These are phyloP conservation scores for Colletotrichum chlorophyti DNA, from an alignment of 2,329 filamentous ascomycete genomes.

Conservation along the genomic window DNA sequence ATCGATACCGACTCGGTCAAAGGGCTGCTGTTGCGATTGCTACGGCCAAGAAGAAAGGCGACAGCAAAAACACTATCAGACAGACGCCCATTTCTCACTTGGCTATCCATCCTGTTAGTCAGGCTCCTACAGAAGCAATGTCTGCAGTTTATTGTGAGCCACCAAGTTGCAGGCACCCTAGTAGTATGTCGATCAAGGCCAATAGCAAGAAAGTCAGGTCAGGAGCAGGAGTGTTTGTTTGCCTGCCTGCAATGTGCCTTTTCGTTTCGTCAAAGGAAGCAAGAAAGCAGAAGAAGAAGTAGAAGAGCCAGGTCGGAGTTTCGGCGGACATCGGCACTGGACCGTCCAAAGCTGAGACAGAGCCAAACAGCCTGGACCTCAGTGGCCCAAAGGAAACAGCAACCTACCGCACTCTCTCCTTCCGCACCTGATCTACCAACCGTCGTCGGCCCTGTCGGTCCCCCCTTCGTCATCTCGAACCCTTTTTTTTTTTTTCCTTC, in stretches of 20 bases:
- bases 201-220: too few relatives aligned
- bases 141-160: too few relatives aligned
- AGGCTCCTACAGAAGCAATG: too few relatives aligned
- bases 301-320: conserved; percentile 11
- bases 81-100: too few relatives aligned
- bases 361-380: neutral
- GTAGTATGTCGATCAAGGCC: too few relatives aligned
- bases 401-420: neutral
- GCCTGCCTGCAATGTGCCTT: neutral
- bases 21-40: too few relatives aligned
- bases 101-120: too few relatives aligned
- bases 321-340: conserved; percentile 19
- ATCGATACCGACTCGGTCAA: too few relatives aligned
- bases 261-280: neutral
- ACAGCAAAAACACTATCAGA: too few relatives aligned
- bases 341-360: conserved; percentile 27
- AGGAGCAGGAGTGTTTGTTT: too few relatives aligned
- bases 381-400: neutral
- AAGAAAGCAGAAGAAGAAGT: neutral
- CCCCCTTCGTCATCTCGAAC: conserved; percentile 1
- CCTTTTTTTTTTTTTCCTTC: neutral
- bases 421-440: neutral
- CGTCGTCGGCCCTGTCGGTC: neutral
- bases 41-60: too few relatives aligned
- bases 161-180: too few relatives aligned